Evolutionary conservation across 768 basidiomycete species (phyloP), one percentile per base, ranked within the genome.

Genomic region (Lentinula detonsa): DNA sequence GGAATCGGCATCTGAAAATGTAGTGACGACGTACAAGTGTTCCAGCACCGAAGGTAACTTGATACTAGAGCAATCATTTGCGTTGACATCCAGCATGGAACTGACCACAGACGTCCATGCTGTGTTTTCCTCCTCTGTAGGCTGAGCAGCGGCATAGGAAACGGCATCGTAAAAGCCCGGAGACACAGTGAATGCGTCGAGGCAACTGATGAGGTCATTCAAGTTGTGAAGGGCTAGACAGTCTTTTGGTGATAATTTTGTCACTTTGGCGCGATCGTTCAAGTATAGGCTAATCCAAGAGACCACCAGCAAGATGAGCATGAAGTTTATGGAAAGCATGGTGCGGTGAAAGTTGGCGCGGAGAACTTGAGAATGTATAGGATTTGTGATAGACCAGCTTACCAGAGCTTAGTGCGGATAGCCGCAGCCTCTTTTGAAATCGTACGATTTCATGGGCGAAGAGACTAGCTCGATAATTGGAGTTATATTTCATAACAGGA

Each of bases 81-180:
- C 9, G 40, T 61, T 39, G 0, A 40, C 28, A 48, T 46, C 28
- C 43, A 62, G 37, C 54, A 62, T 56, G 1, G 61, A 48, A 49
- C n/a, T 21, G 28, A 62, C 37, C 6, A 51, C 33, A 11, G 45
- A 18, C 16, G 28, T 57, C 61, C 61, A 62, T 8, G 40, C 54
- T n/a, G 18, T 15, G 21, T 28, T 28, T 37, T 62, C 39, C 33
- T 48, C 55, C 15, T 34, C 15, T 9, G 23, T 62, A 9, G 61
- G 61, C 31, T 62, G 61, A 28, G 61, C 61, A 7, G 35, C 53
- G 6, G 48, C 54, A 21, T 62, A 62, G 28, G 31, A 57, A 23
- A 51, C 43, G 16, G 37, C 28, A 37, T 61, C 37, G 60, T 53
- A 61, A 23, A 34, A 55, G 13, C 45, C 33, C 31, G 39, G 52